Conservation (phyloP, 352 stramenopile species). For the Pythium utonaiense region DNA sequence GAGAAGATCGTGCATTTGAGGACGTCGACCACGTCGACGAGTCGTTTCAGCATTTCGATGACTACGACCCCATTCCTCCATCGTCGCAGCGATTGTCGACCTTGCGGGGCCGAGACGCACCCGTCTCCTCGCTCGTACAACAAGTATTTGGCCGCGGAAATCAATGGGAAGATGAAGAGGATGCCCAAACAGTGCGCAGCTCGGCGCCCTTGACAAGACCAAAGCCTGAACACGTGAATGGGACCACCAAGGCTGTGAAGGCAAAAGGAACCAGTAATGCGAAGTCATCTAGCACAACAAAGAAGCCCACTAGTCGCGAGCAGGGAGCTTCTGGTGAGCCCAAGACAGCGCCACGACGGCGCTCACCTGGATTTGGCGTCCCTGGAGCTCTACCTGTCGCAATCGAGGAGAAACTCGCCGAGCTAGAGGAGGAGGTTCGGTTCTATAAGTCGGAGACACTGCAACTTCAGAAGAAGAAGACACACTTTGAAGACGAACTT, state of each 20-base stretch:
- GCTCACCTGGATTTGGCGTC: neutral
- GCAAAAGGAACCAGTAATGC: neutral
- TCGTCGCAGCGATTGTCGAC: neutral
- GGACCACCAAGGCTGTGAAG: neutral
- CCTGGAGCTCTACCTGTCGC: constrained; percentile 38
- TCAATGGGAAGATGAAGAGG: neutral
- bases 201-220: neutral
- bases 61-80: neutral
- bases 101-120: constrained; percentile 13
- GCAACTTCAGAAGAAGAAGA: constrained; percentile 68
- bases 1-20: neutral
- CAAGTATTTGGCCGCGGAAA: constrained; percentile 41
- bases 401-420: constrained; percentile 78
- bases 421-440: constrained; percentile 83
- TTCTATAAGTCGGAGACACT: constrained; percentile 83
- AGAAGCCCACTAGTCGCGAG: neutral
- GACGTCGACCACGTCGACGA: neutral
- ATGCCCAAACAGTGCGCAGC: neutral
- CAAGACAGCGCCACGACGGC: neutral
- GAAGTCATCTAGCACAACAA: neutral
- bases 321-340: neutral
- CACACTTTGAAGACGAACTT: constrained; percentile 59
- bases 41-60: neutral
- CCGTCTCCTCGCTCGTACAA: constrained; percentile 55
- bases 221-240: neutral